Conservation (phyloP, 768 basidiomycete species). For the Phanerochaete sordida region DNA sequence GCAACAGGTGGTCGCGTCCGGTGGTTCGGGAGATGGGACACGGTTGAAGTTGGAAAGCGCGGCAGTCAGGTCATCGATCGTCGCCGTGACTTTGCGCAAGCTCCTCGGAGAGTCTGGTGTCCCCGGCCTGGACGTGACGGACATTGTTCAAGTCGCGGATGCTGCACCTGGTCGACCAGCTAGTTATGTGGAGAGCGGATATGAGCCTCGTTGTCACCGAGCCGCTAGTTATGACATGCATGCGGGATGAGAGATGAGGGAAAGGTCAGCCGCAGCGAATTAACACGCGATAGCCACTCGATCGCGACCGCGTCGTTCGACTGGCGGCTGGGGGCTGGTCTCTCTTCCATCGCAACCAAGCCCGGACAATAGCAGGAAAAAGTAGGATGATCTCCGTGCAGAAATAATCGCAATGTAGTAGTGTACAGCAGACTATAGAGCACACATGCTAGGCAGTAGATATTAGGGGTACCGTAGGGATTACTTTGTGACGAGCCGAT, state of each 20-base stretch:
- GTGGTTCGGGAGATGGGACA: slow-evolving; percentile 69
- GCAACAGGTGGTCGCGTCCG: slow-evolving; percentile 52
- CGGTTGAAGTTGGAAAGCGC: slow-evolving; percentile 72
- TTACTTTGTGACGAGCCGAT: slow-evolving; percentile 1
- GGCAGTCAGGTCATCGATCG: slow-evolving; percentile 76
- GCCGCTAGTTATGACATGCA: neutral
- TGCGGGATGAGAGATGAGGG: neutral
- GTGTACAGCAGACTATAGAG: neutral
- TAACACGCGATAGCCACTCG: slow-evolving; percentile 1
- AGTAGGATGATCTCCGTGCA: neutral
- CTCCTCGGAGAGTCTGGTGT: slow-evolving; percentile 29
- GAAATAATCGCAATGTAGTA: neutral
- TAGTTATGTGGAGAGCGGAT: neutral
- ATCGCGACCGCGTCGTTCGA: neutral
- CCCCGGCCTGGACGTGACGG: slow-evolving; percentile 16
- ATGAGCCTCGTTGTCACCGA: slow-evolving; percentile 1
- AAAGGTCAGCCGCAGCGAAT: neutral
- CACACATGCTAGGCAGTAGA: slow-evolving; percentile 4
- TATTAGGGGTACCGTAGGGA: slow-evolving; percentile 5
- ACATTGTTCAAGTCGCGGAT: slow-evolving; percentile 9
- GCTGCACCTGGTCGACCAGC: neutral
- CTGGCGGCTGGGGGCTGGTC: neutral
- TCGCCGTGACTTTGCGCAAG: slow-evolving; percentile 32
- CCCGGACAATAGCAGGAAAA: neutral
- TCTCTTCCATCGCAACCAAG: neutral